Evolutionary conservation across 2,329 filamentous ascomycete genomes (phyloP).

Genomic region (Erysiphe pulchra): DNA sequence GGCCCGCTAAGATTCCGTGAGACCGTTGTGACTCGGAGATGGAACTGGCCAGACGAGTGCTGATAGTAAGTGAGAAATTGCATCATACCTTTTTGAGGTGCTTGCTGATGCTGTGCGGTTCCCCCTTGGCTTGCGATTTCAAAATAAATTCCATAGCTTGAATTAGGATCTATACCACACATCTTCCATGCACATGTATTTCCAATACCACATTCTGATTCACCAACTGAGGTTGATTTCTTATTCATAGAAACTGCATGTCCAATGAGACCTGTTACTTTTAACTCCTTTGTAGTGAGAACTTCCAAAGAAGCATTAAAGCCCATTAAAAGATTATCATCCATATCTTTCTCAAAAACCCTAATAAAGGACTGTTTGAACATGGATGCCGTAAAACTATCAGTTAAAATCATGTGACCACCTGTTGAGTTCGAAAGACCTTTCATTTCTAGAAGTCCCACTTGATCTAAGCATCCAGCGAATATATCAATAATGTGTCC

Average conservation of each 20-base stretch:
- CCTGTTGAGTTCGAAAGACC: conserved; percentile 86
- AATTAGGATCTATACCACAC: conserved; percentile 85
- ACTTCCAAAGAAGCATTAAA: conserved; percentile 95
- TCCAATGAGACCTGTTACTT: conserved; percentile 90
- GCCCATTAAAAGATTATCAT: conserved; percentile 89
- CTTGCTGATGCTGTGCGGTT: conserved; percentile 59
- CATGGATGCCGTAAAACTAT: conserved; percentile 97
- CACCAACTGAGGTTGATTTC: conserved; percentile 87
- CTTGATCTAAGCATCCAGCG: conserved; percentile 88
- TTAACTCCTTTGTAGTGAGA: conserved; percentile 89
- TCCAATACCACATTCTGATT: conserved; percentile 93
- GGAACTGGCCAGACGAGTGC: conserved; percentile 86
- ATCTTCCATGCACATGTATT: conserved; percentile 99
- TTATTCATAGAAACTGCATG: conserved; percentile 95
- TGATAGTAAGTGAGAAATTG: conserved; percentile 98
- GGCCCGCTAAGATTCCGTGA: conserved; percentile 78
- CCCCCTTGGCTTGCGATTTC: conserved; percentile 90
- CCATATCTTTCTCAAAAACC: conserved; percentile 86
- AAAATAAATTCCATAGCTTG: conserved; percentile 92
- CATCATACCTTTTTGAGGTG: conserved; percentile 80
- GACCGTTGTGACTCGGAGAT: conserved; percentile 84
- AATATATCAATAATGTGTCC: conserved; percentile 96
- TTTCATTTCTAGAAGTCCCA: conserved; percentile 95
- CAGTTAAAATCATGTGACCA: conserved; percentile 92
- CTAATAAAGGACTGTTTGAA: conserved; percentile 97